Evolutionary conservation across 2,329 filamentous ascomycete genomes (phyloP).

Genomic region (Phyllosticta ampelicida): DNA sequence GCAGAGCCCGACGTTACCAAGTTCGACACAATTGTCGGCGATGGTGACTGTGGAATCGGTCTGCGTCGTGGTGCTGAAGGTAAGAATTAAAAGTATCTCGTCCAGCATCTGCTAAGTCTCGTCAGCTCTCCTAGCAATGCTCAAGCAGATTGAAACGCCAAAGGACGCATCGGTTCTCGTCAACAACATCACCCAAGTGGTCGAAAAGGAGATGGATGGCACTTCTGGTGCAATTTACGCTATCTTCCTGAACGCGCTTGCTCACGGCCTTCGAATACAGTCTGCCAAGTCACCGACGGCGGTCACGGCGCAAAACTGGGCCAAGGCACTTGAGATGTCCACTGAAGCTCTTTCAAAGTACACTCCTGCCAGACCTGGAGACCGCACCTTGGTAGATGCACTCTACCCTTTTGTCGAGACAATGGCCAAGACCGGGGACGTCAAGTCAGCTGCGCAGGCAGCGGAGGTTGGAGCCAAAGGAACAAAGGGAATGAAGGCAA

Average conservation of each 20-base stretch:
- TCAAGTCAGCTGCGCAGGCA: conserved; percentile 64
- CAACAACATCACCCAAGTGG: conserved; percentile 49
- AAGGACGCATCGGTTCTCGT: conserved; percentile 51
- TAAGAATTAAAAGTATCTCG: conserved; percentile 8
- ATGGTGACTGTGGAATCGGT: conserved; percentile 82
- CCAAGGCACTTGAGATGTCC: conserved; percentile 59
- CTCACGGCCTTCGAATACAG: conserved; percentile 53
- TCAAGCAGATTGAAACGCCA: conserved; percentile 33
- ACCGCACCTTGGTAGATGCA: conserved; percentile 84
- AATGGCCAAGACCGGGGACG: conserved; percentile 52
- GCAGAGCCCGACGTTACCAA: conserved; percentile 56
- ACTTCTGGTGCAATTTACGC: conserved; percentile 69
- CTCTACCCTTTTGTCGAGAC: conserved; percentile 75
- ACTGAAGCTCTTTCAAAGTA: conserved; percentile 65
- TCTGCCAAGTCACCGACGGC: conserved; percentile 34
- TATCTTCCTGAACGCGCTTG: conserved; percentile 83
- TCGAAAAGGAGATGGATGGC: conserved; percentile 63
- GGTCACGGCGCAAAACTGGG: conserved; percentile 45
- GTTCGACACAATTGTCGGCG: conserved; percentile 72
- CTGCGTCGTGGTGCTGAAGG: conserved; percentile 77
- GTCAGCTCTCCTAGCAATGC: conserved; percentile 31
- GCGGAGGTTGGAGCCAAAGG: conserved; percentile 65
- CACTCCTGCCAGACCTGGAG: conserved; percentile 80
- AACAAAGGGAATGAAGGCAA: conserved; percentile 88
- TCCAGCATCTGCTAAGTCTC: not conserved